These are phyloP conservation scores for Eucalyptus marginata DNA, from an alignment of 345 rosid genomes.

Conservation along the genomic window DNA sequence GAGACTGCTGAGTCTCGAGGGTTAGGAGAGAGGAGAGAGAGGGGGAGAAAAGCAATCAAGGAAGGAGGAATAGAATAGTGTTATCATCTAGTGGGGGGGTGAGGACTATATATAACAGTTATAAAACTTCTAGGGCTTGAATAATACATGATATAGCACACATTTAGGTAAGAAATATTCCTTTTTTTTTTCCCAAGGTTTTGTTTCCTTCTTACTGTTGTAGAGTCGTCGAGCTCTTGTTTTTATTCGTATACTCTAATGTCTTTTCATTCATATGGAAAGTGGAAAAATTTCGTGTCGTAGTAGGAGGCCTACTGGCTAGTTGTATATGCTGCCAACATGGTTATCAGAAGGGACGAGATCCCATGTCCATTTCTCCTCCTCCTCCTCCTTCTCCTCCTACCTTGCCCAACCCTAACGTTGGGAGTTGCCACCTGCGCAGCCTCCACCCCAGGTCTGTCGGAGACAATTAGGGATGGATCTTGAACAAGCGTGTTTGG, in stretches of 20 bases:
- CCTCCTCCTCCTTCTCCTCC: neutral
- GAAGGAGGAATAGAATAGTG: neutral
- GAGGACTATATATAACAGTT: neutral
- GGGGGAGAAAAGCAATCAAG: slow-evolving; percentile 14
- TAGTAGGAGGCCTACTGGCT: neutral
- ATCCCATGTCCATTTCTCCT: neutral
- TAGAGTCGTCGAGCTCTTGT: slow-evolving; percentile 8
- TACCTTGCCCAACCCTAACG: neutral
- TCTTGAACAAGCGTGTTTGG: neutral
- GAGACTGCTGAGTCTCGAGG: neutral
- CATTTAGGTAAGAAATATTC: neutral
- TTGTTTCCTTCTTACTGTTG: neutral
- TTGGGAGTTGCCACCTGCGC: neutral
- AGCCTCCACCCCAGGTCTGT: neutral
- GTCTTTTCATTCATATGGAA: neutral
- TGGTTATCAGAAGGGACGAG: neutral
- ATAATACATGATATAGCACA: neutral
- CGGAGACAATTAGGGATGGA: neutral
- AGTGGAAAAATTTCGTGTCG: neutral
- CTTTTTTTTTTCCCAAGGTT: neutral
- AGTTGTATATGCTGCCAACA: neutral
- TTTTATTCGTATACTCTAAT: neutral
- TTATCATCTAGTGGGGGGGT: neutral
- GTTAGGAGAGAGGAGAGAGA: neutral
- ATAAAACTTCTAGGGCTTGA: neutral